Percentiles rank a stretch among this genome's conserved stretches.
Evolutionary conservation across 2,329 filamentous ascomycete genomes (phyloP).

Genomic region (Hypoxylon sp.): DNA sequence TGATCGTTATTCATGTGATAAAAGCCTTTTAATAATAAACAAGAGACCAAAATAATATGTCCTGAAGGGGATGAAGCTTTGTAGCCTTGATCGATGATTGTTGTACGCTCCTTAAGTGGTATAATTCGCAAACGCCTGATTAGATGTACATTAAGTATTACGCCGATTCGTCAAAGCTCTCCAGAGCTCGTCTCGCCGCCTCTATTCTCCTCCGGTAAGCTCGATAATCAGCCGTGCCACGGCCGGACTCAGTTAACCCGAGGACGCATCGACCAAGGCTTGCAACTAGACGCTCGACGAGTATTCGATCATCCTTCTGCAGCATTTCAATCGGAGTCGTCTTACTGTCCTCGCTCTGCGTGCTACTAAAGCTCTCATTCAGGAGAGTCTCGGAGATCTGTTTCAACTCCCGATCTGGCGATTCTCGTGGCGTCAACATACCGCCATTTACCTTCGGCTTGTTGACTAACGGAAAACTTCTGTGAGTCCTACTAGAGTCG

Average conservation of each 20-base stretch:
- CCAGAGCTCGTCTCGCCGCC: slow-evolving; percentile 79
- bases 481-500: slow-evolving; percentile 70
- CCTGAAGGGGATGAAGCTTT: slow-evolving; percentile 13
- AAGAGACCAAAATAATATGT: slow-evolving; percentile 18
- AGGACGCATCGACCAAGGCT: slow-evolving; percentile 73
- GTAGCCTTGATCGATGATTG: slow-evolving; percentile 19
- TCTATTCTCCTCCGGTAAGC: slow-evolving; percentile 81
- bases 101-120: slow-evolving; percentile 33
- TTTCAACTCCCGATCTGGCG: slow-evolving; percentile 65
- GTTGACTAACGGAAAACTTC: slow-evolving; percentile 74
- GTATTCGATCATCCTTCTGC: slow-evolving; percentile 69
- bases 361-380: slow-evolving; percentile 62
- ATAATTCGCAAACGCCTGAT: slow-evolving; percentile 41
- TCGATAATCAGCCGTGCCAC: slow-evolving; percentile 70
- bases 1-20: slow-evolving; percentile 40
- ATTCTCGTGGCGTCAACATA: slow-evolving; percentile 64
- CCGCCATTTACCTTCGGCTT: slow-evolving; percentile 64
- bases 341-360: slow-evolving; percentile 50
- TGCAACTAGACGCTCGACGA: slow-evolving; percentile 73
- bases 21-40: slow-evolving; percentile 18
- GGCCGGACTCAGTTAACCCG: slow-evolving; percentile 69
- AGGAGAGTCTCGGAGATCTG: slow-evolving; percentile 65
- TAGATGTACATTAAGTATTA: slow-evolving; percentile 40
- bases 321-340: slow-evolving; percentile 64
- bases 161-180: slow-evolving; percentile 70